Base-by-base conservation (phyloP, 371 early-diverging fungal genomes). In the Syncephalastrum contaminatum region DNA sequence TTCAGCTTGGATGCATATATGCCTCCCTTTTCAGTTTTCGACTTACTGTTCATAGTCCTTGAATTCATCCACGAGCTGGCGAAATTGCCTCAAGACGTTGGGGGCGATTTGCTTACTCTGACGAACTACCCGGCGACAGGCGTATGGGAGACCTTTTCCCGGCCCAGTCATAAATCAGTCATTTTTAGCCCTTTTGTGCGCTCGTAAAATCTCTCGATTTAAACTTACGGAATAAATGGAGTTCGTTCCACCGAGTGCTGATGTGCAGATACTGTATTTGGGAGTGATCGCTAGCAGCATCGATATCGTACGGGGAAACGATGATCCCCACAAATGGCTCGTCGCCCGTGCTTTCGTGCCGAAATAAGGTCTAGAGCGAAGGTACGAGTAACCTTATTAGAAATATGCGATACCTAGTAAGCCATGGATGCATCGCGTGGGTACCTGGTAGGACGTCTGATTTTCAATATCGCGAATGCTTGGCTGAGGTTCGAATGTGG, bases 271-370 rank as follows among this genome's bases (percentile, higher is more conserved):
- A 85, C 58, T 82, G 84, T 25, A 85, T 73, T 58, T 80, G 71
- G n/a, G 85, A 85, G 42, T 76, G 61, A 16, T 77, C 75, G 18
- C 81, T 74, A 6, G 60, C 58, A 25, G 67, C 69, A 15, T 71
- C 70, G 6, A 78, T 72, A 59, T 90, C 83, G 63, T 85, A 89
- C 12, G 92, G 92, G 14, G 82, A 81, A 4, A 91, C 85, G 54
- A 93, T 93, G 14, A 84, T 87, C 13, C 92, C 92, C 41, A 92
- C 80, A 75, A 93, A 93, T 7, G 94, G 92, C 55, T 92, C 91
- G 21, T 83, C 73, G 7, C 88, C 90, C 4, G 79, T 79, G 16
- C 64, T 58, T 36, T 77, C 80, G 21, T 79, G 77, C 49, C 83
- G 67, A 54, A 88, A 87, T 27, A 91, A 65, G 39, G 82, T 80